Conservation (phyloP, 352 stramenopile species). For the Elongisporangium anandrum region DNA sequence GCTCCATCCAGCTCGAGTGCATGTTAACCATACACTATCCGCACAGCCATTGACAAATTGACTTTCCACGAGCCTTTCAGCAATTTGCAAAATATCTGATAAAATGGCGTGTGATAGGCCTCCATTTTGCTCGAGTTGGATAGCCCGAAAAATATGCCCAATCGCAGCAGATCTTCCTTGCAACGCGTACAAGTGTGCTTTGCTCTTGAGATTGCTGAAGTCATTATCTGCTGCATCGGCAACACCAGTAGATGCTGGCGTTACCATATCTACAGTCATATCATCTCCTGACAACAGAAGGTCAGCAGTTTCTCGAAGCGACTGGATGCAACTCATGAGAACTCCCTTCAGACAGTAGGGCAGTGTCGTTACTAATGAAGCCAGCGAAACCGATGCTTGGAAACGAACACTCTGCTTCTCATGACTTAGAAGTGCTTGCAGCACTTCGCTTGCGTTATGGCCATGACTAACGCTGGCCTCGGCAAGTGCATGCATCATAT, state of each 20-base stretch:
- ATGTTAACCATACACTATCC: slow-evolving; percentile 86
- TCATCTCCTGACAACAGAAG: slow-evolving; percentile 9
- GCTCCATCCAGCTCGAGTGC: slow-evolving; percentile 78
- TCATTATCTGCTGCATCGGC: slow-evolving; percentile 14
- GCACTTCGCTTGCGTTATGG: slow-evolving; percentile 22
- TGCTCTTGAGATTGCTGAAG: slow-evolving; percentile 42
- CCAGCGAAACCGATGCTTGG: slow-evolving; percentile 55
- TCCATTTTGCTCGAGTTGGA: slow-evolving; percentile 32
- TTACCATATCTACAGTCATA: background rate
- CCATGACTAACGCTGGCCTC: slow-evolving; percentile 50
- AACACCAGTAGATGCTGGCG: background rate
- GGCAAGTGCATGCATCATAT: slow-evolving; percentile 66
- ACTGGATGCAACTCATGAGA: slow-evolving; percentile 31
- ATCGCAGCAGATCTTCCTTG: slow-evolving; percentile 70
- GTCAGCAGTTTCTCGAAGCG: slow-evolving; percentile 36
- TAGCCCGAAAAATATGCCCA: slow-evolving; percentile 52
- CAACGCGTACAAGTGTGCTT: slow-evolving; percentile 68
- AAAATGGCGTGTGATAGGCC: slow-evolving; percentile 54
- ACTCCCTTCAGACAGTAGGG: slow-evolving; percentile 57
- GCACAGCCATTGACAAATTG: slow-evolving; percentile 72
- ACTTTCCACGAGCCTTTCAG: slow-evolving; percentile 69
- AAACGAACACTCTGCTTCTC: slow-evolving; percentile 78
- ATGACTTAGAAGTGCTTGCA: slow-evolving; percentile 46
- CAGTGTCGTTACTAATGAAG: slow-evolving; percentile 60
- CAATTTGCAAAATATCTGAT: slow-evolving; percentile 59